Base-by-base conservation (phyloP, 1,284 basidiomycete genomes). In the Inonotus hispidus region DNA sequence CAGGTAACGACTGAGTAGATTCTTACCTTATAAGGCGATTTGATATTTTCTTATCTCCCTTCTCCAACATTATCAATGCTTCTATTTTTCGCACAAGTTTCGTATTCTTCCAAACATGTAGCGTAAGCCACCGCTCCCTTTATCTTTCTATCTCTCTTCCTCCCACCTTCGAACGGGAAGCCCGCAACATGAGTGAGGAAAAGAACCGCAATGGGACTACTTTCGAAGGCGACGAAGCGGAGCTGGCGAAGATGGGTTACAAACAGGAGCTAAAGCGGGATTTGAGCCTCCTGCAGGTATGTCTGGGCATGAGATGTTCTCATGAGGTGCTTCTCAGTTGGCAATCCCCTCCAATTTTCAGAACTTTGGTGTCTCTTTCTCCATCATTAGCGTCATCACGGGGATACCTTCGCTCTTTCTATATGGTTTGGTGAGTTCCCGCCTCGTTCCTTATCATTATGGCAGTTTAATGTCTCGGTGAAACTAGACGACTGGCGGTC, bases 331-430 rank as follows among this genome's bases (percentile, higher is more conserved):
- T 29, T 46, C 43, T 45, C n/a, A n/a, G 29, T 41, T 27, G 32
- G 46, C 29, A 32, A 35, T 56, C 76, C 73, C 23, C 56, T 53
- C 54, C 25, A 21, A n/a, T 39, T 55, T 53, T 49, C 38, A 88
- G 84, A 88, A 87, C 70, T 90, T 90, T 66, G 88, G 88, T 23
- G 81, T 88, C 19, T 87, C 85, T 1, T 90, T 90, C 72, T 86
- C 84, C 13, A 87, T 90, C 71, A 89, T 90, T 61, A 85, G 83
- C 49, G 79, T 88, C 47, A 86, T 87, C 56, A 88, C 85, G 19
- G 86, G 86, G 2, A 78, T 87, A 27, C 79, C 85, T 0, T 85
- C 85, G 0, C 74, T 88, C 21, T 88, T 88, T 66, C 68, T 82
- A 29, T 88, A 82, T 72, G 86, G 85, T 25, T 66, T 88, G 70